phyloP scores from a whole-genome alignment of 495 filamentous ascomycete genomes.

The Neurospora sp. region DNA sequence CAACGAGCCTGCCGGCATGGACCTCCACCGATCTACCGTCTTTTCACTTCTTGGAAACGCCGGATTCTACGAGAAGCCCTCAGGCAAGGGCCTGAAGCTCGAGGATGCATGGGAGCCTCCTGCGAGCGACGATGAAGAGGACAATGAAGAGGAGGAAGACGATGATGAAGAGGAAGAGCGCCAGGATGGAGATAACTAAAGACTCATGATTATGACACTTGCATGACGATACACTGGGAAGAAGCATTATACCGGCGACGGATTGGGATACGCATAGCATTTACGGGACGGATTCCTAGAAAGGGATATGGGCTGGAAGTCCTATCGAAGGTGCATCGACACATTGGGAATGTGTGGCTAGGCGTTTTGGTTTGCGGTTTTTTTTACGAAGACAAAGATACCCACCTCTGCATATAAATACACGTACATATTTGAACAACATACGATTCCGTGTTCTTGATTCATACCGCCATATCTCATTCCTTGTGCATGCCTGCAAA shows the following conservation, averaged over 20 bases:
- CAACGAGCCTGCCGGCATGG: constrained; percentile 17
- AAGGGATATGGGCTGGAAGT: background rate
- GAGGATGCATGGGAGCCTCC: constrained; percentile 78
- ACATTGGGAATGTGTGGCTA: background rate
- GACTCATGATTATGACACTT: background rate
- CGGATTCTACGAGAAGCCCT: constrained; percentile 22
- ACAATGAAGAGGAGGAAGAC: constrained; percentile 39
- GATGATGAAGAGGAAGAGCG: constrained; percentile 21
- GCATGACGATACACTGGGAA: background rate
- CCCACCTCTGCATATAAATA: background rate
- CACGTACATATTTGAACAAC: background rate
- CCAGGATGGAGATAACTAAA: constrained; percentile 9
- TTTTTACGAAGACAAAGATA: background rate
- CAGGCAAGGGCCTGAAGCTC: constrained; percentile 68
- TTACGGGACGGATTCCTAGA: background rate
- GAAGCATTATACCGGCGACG: background rate
- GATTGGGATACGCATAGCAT: background rate
- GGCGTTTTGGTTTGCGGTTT: background rate
- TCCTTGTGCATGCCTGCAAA: background rate
- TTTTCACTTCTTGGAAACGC: constrained; percentile 35
- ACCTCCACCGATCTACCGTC: constrained; percentile 38
- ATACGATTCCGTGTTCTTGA: background rate
- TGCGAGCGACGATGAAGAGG: constrained; percentile 46
- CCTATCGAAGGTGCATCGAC: background rate
- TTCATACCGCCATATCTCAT: background rate